These are phyloP conservation scores for Trypanosoma lewisi DNA, from an alignment of 208 protist genomes.

Conservation along the genomic window DNA sequence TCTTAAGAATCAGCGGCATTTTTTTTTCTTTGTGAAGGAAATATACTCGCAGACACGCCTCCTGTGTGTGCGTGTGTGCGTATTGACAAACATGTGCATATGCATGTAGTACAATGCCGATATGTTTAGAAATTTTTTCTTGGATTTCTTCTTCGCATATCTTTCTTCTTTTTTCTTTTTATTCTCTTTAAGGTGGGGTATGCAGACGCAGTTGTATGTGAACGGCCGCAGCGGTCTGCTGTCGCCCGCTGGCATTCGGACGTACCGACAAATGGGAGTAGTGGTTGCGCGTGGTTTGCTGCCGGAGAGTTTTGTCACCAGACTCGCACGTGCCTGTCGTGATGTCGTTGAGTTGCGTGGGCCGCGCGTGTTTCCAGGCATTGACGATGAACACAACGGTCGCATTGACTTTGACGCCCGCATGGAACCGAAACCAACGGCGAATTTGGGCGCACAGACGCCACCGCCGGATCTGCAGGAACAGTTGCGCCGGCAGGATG, in stretches of 20 bases:
- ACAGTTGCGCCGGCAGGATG: slow-evolving; percentile 26
- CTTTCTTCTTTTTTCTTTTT: slow-evolving; percentile 17
- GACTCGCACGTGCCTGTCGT: slow-evolving; percentile 38
- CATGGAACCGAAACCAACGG: slow-evolving; percentile 24
- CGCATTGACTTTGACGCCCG: slow-evolving; percentile 28
- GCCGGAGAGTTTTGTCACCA: not conserved
- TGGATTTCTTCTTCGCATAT: slow-evolving; percentile 10
- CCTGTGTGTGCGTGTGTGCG: no score
- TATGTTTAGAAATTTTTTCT: no score
- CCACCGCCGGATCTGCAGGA: slow-evolving; percentile 30
- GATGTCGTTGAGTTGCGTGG: slow-evolving; percentile 34
- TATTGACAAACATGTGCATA: not conserved
- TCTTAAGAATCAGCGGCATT: slow-evolving; percentile 14
- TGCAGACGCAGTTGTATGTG: slow-evolving; percentile 30
- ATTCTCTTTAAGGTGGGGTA: not conserved
- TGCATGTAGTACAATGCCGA: no score
- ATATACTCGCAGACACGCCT: not conserved
- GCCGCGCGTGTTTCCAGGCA: slow-evolving; percentile 47
- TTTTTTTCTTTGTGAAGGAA: not conserved
- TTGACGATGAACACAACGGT: slow-evolving; percentile 51
- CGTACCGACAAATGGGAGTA: slow-evolving; percentile 61
- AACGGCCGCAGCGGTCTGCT: slow-evolving; percentile 35
- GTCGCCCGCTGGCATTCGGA: slow-evolving; percentile 43
- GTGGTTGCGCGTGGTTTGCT: slow-evolving; percentile 53
- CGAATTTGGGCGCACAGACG: slow-evolving; percentile 15